These are phyloP conservation scores for Cokeromyces recurvatus DNA, from an alignment of 371 early-diverging fungal species.

Conservation along the genomic window DNA sequence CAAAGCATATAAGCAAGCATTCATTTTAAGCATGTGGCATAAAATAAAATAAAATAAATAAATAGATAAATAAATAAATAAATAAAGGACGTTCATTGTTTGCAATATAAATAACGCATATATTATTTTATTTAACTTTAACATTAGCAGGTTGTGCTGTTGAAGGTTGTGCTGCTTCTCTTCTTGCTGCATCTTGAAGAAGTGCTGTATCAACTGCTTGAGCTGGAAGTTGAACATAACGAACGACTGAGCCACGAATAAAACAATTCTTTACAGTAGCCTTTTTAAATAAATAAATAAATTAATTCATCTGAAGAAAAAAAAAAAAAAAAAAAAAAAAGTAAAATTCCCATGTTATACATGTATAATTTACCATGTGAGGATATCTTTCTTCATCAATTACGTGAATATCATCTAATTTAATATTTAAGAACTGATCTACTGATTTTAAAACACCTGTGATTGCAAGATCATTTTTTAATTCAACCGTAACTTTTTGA, in stretches of 20 bases:
- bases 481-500: constrained; percentile 92
- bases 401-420: constrained; percentile 88
- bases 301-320: no score
- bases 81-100: background rate
- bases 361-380: constrained; percentile 96
- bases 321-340: no score
- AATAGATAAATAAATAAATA: background rate
- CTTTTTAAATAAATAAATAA: no score
- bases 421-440: constrained; percentile 98
- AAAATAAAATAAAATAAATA: no score
- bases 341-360: no score
- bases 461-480: constrained; percentile 96
- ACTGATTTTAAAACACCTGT: constrained; percentile 92
- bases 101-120: no score
- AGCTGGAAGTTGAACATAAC: constrained; percentile 92
- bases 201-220: constrained; percentile 89
- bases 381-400: constrained; percentile 89
- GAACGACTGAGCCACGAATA: constrained; percentile 97
- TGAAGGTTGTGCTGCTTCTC: constrained; percentile 72
- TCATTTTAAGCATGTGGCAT: background rate
- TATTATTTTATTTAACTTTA: constrained; percentile 39
- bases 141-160: constrained; percentile 48
- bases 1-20: background rate
- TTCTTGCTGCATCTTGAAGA: constrained; percentile 94
- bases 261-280: constrained; percentile 94